Evolutionary conservation across 1,139 yeast species (phyloP).

Genomic region (Sugiyamaella grinbergsii): DNA sequence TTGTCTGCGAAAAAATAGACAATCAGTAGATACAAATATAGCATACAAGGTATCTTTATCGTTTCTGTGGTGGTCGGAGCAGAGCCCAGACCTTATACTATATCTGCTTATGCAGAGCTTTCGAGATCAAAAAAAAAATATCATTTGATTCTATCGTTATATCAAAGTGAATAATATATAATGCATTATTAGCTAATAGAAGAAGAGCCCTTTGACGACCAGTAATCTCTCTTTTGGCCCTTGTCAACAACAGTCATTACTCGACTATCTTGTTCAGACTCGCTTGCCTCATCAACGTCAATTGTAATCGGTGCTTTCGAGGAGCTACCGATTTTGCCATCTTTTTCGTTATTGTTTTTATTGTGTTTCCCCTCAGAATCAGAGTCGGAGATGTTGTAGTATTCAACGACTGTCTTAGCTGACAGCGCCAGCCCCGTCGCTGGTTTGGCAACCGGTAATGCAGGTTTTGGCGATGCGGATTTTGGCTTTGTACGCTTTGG

Average conservation of each 20-base stretch:
- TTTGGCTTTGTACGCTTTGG: not conserved
- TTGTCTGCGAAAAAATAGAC: slow-evolving; percentile 16
- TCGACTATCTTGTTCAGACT: slow-evolving; percentile 13
- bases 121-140: no score
- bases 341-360: no score
- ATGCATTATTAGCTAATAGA: not conserved
- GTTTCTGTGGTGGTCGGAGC: no score
- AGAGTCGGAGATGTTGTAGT: slow-evolving; percentile 13
- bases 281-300: slow-evolving; percentile 7
- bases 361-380: no score
- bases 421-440: not conserved
- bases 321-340: not conserved
- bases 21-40: slow-evolving; percentile 9
- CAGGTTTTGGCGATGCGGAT: not conserved
- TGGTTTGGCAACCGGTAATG: not conserved
- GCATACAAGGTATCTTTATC: not conserved
- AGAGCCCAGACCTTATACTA: no score
- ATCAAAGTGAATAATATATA: no score
- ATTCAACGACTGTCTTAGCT: not conserved
- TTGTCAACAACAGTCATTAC: slow-evolving; percentile 7
- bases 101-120: no score
- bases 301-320: slow-evolving; percentile 3
- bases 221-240: slow-evolving; percentile 13
- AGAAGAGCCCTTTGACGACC: slow-evolving; percentile 9
- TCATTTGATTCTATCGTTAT: no score